Evolutionary conservation across 192 early-diverging fungal genomes (phyloP), one percentile per base, ranked within the genome.

Genomic region (Mortierella antarctica): DNA sequence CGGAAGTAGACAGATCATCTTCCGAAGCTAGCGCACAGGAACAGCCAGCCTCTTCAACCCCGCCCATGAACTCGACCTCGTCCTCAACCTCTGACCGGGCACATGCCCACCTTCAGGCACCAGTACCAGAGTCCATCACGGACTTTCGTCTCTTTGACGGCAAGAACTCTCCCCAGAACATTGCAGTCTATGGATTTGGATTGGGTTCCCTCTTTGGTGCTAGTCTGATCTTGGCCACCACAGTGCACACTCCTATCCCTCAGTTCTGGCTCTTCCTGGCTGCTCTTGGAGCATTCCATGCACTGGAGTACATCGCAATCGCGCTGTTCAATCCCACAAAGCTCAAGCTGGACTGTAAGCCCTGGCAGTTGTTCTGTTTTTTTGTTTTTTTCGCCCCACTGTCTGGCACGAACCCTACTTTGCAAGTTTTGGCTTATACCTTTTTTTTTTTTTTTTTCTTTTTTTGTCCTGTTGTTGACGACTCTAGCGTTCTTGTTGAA

Each of bases 241-340:
- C 69, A 18, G 65, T 83, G 21, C 20, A 82, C 54, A 61, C 81
- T 17, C 61, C 67, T 39, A 74, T 87, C n/a, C 69, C 81, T 71
- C 77, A 87, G 59, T 71, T 95, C 52, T 93, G 94, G 54, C 50
- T 93, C 45, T 96, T 91, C 71, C 57, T 95, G 15, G 82, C 83
- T 3, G 72, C 88, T 5, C 81, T 97, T 3, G 86, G 90, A 4
- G 51, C 91, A 11, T 98, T 97, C 73, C 97, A 98, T 73, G 83
- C 90, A 21, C 79, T 95, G 21, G 97, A 98, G 81, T 98, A 98
- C 70, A 60, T 96, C 18, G 84, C 89, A 9, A 96, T 95, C 17
- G 96, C 95, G 7, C 83, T 96, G 68, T 95, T 93, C 70, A 91
- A 95, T 60, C 79, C 88, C 8, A 83, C 88, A 41, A 88, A 87